Conservation (phyloP, 768 basidiomycete species). For the Flagelloscypha sp. region DNA sequence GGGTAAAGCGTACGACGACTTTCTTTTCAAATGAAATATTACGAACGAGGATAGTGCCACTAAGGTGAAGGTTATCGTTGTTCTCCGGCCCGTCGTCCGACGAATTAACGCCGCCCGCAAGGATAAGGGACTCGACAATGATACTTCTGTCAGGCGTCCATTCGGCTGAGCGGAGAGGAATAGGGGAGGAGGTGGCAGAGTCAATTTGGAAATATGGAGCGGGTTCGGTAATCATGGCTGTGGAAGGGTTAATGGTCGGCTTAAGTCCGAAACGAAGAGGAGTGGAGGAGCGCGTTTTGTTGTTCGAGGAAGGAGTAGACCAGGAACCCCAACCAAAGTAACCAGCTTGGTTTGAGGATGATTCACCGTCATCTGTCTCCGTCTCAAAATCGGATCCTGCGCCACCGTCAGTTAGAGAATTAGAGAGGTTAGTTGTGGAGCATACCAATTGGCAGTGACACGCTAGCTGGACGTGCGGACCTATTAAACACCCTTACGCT, state of each 20-base stretch:
- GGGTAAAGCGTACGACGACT: slow-evolving; percentile 79
- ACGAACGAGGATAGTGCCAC: slow-evolving; percentile 73
- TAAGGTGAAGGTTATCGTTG: slow-evolving; percentile 35
- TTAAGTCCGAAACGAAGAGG: slow-evolving; percentile 20
- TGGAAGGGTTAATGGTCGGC: slow-evolving; percentile 6
- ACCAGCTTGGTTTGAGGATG: too few species aligned
- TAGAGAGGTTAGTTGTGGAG: too few species aligned
- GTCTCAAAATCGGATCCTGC: slow-evolving; percentile 22
- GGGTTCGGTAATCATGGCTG: slow-evolving; percentile 25
- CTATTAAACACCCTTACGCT: slow-evolving; percentile 56
- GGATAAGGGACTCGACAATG: slow-evolving; percentile 26
- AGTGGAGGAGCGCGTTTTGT: too few species aligned
- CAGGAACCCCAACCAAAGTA: too few species aligned
- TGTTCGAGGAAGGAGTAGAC: too few species aligned
- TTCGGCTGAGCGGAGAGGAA: slow-evolving; percentile 4
- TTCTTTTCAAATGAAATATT: slow-evolving; percentile 85
- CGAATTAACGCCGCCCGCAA: too few species aligned
- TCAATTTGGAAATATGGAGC: slow-evolving; percentile 11
- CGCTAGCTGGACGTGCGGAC: slow-evolving; percentile 65
- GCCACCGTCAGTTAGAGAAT: slow-evolving; percentile 31
- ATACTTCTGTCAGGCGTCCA: slow-evolving; percentile 23
- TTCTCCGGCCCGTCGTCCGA: too few species aligned
- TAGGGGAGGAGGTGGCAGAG: slow-evolving; percentile 10
- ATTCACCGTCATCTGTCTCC: too few species aligned
- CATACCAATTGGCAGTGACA: too few species aligned